Percentiles rank a stretch among this genome's conserved stretches.
These are phyloP conservation scores for Globisporangium polare DNA, from an alignment of 352 stramenopile species.

Conservation along the genomic window DNA sequence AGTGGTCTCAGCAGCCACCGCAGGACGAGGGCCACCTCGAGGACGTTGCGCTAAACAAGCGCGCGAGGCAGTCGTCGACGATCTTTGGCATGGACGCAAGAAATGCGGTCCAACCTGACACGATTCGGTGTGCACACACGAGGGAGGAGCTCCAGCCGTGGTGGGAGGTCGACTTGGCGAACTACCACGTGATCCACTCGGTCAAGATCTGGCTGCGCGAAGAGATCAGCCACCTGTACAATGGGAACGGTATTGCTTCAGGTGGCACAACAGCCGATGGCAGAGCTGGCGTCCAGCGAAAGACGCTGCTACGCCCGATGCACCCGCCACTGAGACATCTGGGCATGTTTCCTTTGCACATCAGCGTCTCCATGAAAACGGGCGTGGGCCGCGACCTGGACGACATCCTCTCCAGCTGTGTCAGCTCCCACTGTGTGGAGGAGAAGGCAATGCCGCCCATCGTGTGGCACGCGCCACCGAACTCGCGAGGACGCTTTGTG, in stretches of 20 bases:
- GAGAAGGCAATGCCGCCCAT: constrained; percentile 29
- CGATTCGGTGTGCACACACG: constrained; percentile 31
- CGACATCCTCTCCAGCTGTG: constrained; percentile 48
- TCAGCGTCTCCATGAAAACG: constrained; percentile 64
- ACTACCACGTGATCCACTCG: constrained; percentile 45
- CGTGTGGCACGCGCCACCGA: constrained; percentile 44
- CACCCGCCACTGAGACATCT: constrained; percentile 12
- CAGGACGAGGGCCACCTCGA: constrained; percentile 19
- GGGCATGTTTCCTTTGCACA: constrained; percentile 44
- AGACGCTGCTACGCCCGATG: constrained; percentile 7
- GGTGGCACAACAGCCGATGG: neutral
- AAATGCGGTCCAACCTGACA: constrained; percentile 28
- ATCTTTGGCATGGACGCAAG: constrained; percentile 34
- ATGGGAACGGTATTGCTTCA: neutral
- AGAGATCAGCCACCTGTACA: constrained; percentile 34
- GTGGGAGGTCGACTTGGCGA: constrained; percentile 54
- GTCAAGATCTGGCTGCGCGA: constrained; percentile 41
- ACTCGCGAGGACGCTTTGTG: constrained; percentile 54
- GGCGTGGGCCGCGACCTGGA: constrained; percentile 52
- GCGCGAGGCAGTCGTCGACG: constrained; percentile 42
- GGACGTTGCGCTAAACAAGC: constrained; percentile 37
- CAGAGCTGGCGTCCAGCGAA: neutral
- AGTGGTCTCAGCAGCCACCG: constrained; percentile 24
- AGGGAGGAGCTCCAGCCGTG: constrained; percentile 50
- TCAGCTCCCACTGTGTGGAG: constrained; percentile 31